Percentiles rank a stretch among this genome's conserved stretches.
Conservation (phyloP, 106 monocot genomes). For the Dendrobium nobile region DNA sequence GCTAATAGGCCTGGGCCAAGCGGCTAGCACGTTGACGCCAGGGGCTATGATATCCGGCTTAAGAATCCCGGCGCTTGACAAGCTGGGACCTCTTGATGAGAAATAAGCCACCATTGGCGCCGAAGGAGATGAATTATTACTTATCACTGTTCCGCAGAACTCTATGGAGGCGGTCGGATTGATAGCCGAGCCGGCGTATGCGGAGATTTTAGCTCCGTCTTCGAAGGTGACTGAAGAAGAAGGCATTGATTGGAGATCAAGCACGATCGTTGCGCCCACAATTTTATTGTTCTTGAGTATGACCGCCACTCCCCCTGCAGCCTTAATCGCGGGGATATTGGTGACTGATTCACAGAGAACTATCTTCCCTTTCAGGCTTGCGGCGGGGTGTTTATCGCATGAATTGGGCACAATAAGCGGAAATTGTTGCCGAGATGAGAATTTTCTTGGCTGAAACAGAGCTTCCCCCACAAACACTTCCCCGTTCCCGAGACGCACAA, state of each 20-base stretch:
- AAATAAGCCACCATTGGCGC: slow-evolving; percentile 28
- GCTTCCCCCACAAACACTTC: slow-evolving; percentile 27
- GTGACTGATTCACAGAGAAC: neutral
- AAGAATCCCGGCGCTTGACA: neutral
- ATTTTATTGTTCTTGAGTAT: slow-evolving; percentile 13
- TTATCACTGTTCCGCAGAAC: slow-evolving; percentile 33
- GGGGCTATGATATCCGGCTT: slow-evolving; percentile 43
- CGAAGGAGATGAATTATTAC: slow-evolving; percentile 5
- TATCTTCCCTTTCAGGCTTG: slow-evolving; percentile 18
- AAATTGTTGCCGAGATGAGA: neutral
- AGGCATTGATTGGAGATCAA: slow-evolving; percentile 18
- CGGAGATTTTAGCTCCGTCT: slow-evolving; percentile 5
- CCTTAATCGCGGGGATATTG: slow-evolving; percentile 16
- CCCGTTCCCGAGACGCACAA: slow-evolving; percentile 31
- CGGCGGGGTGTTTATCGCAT: neutral
- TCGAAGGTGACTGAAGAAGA: slow-evolving; percentile 19
- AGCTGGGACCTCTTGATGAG: slow-evolving; percentile 43
- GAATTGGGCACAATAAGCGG: slow-evolving; percentile 5
- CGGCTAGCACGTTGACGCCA: slow-evolving; percentile 35
- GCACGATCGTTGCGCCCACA: slow-evolving; percentile 18
- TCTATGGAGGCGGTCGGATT: slow-evolving; percentile 20
- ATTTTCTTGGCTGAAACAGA: slow-evolving; percentile 14
- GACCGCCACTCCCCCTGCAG: slow-evolving; percentile 9
- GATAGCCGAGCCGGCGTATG: slow-evolving; percentile 6
- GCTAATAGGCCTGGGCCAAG: slow-evolving; percentile 9